phyloP scores from a whole-genome alignment of 164 flowering plant species.

The Kingdonia uniflora region DNA sequence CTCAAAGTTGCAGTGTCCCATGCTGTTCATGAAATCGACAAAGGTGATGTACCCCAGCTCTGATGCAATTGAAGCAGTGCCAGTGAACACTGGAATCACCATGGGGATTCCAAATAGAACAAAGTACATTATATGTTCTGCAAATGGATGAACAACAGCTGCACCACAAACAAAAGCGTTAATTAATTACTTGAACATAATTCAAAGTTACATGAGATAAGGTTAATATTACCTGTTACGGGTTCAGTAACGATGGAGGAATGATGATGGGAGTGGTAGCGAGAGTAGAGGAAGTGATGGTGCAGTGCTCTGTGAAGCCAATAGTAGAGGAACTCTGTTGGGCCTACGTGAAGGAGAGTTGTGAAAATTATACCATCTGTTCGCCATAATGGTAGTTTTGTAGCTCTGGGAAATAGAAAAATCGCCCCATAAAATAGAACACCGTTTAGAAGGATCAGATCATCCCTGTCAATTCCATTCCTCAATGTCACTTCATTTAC shows the following conservation, averaged over 20 bases:
- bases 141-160: constrained; percentile 61
- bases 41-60: constrained; percentile 24
- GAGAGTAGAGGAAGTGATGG: constrained; percentile 47
- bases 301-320: constrained; percentile 53
- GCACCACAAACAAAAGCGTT: constrained; percentile 6
- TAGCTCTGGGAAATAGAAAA: neutral
- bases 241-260: constrained; percentile 50
- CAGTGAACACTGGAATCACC: constrained; percentile 8
- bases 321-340: constrained; percentile 41
- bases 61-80: constrained; percentile 21
- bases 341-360: constrained; percentile 28
- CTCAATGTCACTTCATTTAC: too few species aligned
- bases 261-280: constrained; percentile 53
- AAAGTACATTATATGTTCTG: constrained; percentile 31
- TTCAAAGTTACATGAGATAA: neutral
- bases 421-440: constrained; percentile 6
- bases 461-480: constrained; percentile 11
- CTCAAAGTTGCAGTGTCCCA: constrained; percentile 66
- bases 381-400: constrained; percentile 33
- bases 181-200: neutral
- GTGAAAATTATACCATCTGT: constrained; percentile 23
- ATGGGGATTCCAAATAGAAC: constrained; percentile 30
- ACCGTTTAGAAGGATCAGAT: constrained; percentile 13
- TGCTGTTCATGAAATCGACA: constrained; percentile 48
- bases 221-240: constrained; percentile 21